Conservation (phyloP, 2,329 filamentous ascomycete species). For the Hirsutella rhossiliensis region DNA sequence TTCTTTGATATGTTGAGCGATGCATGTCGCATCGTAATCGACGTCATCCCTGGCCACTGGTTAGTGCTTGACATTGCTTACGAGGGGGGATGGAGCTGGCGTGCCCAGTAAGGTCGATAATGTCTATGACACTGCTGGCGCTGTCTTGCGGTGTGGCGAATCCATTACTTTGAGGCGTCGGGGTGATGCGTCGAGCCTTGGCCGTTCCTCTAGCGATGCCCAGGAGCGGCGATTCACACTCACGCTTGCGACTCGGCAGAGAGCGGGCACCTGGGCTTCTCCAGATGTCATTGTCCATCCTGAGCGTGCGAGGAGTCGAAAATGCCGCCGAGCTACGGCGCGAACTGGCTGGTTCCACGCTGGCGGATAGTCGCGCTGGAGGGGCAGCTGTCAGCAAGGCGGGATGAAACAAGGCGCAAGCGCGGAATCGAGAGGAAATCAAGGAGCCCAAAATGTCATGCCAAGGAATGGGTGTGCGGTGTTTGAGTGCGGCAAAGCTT, state of each 20-base stretch:
- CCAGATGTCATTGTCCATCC: constrained; percentile 1
- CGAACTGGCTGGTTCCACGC: not conserved
- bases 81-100: not conserved
- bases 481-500: no score
- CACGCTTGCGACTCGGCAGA: constrained; percentile 18
- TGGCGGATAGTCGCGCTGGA: not conserved
- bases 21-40: constrained; percentile 12
- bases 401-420: no score
- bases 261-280: constrained; percentile 8
- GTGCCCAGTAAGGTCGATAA: constrained; percentile 32
- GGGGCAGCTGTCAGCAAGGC: not conserved
- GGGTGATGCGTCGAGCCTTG: constrained; percentile 23
- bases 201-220: constrained; percentile 4
- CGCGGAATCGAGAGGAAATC: no score
- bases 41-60: constrained; percentile 19
- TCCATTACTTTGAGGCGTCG: constrained; percentile 3
- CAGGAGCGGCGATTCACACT: constrained; percentile 9
- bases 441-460: no score
- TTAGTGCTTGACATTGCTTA: constrained; percentile 4
- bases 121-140: constrained; percentile 9
- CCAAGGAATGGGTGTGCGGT: no score
- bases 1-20: constrained; percentile 22
- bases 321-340: constrained; percentile 7
- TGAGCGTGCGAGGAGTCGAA: constrained; percentile 8
- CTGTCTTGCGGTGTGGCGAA: not conserved